Evolutionary conservation across 179 eudicot species (phyloP).

Genomic region (Kewa caespitosa): DNA sequence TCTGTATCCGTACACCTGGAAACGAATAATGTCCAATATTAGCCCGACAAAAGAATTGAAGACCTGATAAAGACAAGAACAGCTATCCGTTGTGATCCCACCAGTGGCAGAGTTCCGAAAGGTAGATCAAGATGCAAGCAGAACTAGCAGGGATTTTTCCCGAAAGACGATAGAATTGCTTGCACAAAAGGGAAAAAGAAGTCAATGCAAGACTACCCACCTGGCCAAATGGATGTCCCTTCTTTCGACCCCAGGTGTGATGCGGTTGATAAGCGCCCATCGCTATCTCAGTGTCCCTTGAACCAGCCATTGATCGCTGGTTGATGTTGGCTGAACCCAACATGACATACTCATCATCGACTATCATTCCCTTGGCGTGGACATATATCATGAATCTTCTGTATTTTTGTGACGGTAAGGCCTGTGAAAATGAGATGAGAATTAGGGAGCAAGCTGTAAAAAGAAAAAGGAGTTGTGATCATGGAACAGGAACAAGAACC

Average conservation of each 20-base stretch:
- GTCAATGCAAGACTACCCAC: slow-evolving; percentile 38
- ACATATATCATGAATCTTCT: slow-evolving; percentile 73
- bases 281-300: slow-evolving; percentile 75
- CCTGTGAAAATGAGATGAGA: slow-evolving; percentile 24
- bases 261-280: slow-evolving; percentile 75
- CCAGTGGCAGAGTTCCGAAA: neutral
- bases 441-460: neutral
- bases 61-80: neutral
- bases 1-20: slow-evolving; percentile 63
- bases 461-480: neutral
- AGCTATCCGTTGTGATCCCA: neutral
- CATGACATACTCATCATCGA: slow-evolving; percentile 66
- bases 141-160: neutral
- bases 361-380: slow-evolving; percentile 80
- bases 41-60: too few relatives aligned
- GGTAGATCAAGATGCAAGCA: neutral
- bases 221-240: slow-evolving; percentile 62
- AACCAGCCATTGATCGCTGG: slow-evolving; percentile 74
- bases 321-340: slow-evolving; percentile 74
- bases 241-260: slow-evolving; percentile 52
- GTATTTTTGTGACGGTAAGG: slow-evolving; percentile 42
- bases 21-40: neutral
- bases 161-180: too few relatives aligned
- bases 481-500: neutral
- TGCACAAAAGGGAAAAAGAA: neutral